Evolutionary conservation across 257 asterid genomes (phyloP), one percentile per base, ranked within the genome.

Genomic region (Forsythia suspensa): DNA sequence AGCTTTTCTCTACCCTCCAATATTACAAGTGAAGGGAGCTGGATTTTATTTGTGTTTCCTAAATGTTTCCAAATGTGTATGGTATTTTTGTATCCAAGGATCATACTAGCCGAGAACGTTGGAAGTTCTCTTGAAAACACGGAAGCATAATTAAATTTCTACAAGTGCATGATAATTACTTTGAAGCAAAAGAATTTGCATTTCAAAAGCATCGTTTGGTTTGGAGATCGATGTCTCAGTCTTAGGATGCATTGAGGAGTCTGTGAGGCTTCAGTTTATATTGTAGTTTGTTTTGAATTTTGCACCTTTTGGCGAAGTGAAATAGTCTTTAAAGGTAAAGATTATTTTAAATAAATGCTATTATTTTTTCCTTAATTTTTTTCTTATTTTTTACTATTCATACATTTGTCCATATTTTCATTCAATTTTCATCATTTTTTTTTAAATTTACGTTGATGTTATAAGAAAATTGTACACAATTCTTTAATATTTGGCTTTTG

Each of bases 1-100:
- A 40, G 24, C 20, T 24, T 71, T 57, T 72, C 39, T 39, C 73
- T 24, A 21, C 44, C 40, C 44, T 24, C 75, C 24, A 18, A 44
- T 41, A 75, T 29, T 29, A 29, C 34, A 29, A 29, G 34, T 29
- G 34, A 16, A 67, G 46, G 75, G 40, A 29, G 38, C 41, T 67
- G 48, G 29, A 71, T 41, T 55, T 74, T 68, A 63, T 78, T 72
- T 10, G 73, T 71, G 65, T 59, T 66, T 68, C 76, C 42, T 69
- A 38, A 52, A 52, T 78, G 44, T 77, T 55, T 48, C 46, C 46
- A 8, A 42, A 42, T 7, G 11, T 42, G 46, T 11, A 42, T 42
- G 46, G 11, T 42, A 42, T 42, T 6, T 42, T 8, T 42, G 46
- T 0, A 42, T 7, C 46, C 11, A 8, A 42, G 46, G 46, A 42